Base-by-base conservation (phyloP, 2,329 filamentous ascomycete genomes). In the Aspergillus spinulosporus region DNA sequence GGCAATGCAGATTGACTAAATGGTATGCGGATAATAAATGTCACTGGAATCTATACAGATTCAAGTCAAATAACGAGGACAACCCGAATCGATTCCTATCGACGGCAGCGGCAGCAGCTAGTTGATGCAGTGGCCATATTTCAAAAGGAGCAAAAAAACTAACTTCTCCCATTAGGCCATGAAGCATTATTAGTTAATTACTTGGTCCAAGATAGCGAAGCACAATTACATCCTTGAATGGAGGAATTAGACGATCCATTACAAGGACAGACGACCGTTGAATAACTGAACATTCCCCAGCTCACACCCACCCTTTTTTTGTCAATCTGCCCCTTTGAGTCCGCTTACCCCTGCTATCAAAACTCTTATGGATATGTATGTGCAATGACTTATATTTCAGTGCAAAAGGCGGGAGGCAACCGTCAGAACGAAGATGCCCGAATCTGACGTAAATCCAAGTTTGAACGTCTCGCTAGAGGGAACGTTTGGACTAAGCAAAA, bases 401-500 rank as follows among this genome's bases (percentile, higher is more conserved):
- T 56, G 60, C 57, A 60, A 61, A 65, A 61, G 56, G 56, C 58
- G 55, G 54, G 60, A 57, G 57, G 53, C 48, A 53, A 60, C 58
- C 54, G 57, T 56, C 64, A 57, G 37, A 59, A 59, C 59, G 56
- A 65, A 62, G 49, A 63, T 59, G 55, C 47, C 47, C 49, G 50
- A 56, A 49, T 60, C 57, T 55, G 43, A 59, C 44, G 57, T 26
- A 56, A 59, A 58, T 51, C 59, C 62, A 62, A 63, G 48, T 21
- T 53, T 39, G 52, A 55, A 40, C 28, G 43, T 46, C 34, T 49
- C 28, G 29, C 42, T 52, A 54, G 12, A 29, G 44, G 21, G 37
- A 43, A 50, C 31, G 14, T 34, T 14, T 11, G 40, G 48, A 66
- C 80, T 74, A 92, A 60, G 88, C 88, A 77, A 95, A 95, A 74